These are phyloP conservation scores for Radiomyces spectabilis DNA, from an alignment of 192 early-diverging fungal species.

Conservation along the genomic window DNA sequence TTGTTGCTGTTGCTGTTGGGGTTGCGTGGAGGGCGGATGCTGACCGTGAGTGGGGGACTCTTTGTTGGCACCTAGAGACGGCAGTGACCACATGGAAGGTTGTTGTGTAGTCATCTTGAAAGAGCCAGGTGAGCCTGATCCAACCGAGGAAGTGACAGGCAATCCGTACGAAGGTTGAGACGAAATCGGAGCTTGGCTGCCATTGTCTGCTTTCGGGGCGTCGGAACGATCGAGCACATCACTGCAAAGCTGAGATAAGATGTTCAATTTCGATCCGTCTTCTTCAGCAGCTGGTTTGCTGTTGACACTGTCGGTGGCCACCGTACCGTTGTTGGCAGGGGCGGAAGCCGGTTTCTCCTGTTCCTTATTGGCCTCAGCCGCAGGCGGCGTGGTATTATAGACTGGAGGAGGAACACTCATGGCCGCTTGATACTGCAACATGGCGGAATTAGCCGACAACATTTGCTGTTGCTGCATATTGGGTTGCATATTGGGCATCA, in stretches of 20 bases:
- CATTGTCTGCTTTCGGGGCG: not conserved
- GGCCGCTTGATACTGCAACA: too few relatives aligned
- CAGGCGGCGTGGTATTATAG: not conserved
- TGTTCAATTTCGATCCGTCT: slow-evolving; percentile 16
- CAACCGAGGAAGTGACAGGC: too few relatives aligned
- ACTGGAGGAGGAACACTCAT: not conserved
- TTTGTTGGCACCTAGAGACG: too few relatives aligned
- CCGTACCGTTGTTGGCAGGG: not conserved
- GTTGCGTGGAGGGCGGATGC: not conserved
- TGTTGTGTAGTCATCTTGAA: too few relatives aligned
- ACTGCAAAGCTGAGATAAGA: slow-evolving; percentile 18
- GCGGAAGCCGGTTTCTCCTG: not conserved
- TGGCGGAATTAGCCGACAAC: too few relatives aligned
- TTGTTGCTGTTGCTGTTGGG: not conserved
- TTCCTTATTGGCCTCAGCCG: not conserved
- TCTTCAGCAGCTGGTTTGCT: slow-evolving; percentile 14
- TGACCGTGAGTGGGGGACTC: not conserved
- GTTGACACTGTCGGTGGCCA: not conserved
- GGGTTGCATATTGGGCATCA: too few relatives aligned
- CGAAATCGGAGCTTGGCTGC: too few relatives aligned
- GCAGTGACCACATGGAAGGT: too few relatives aligned
- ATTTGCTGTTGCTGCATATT: too few relatives aligned
- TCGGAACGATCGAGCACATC: slow-evolving; percentile 12
- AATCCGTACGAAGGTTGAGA: too few relatives aligned
- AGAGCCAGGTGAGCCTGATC: too few relatives aligned